Percentiles rank a stretch among this genome's conserved stretches.
Conservation (phyloP, 2,329 filamentous ascomycete species). For the Apiospora marii region DNA sequence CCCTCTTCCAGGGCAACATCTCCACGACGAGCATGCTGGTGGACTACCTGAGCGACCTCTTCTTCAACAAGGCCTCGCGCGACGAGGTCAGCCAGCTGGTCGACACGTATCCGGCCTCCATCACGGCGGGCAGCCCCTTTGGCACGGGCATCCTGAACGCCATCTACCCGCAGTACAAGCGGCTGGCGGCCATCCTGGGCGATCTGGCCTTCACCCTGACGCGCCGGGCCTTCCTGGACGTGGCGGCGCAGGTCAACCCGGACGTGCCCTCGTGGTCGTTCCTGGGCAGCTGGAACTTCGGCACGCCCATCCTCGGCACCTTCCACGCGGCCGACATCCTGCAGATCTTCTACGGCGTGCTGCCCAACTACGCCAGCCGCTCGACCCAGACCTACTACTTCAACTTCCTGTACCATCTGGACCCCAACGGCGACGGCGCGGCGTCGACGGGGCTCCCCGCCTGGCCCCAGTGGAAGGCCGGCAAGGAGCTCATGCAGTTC, state of each 20-base stretch:
- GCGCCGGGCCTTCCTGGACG: slow-evolving; percentile 68
- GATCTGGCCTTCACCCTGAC: slow-evolving; percentile 79
- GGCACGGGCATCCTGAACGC: slow-evolving; percentile 73
- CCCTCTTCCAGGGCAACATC: slow-evolving; percentile 73
- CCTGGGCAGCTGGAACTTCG: slow-evolving; percentile 74
- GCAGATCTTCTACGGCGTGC: slow-evolving; percentile 71
- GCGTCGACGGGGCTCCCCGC: slow-evolving; percentile 37
- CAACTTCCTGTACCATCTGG: slow-evolving; percentile 73
- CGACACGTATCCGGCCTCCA: slow-evolving; percentile 65
- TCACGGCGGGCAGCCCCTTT: slow-evolving; percentile 73
- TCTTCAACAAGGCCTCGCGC: slow-evolving; percentile 65
- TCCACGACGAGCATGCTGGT: slow-evolving; percentile 66
- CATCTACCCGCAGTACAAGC: slow-evolving; percentile 79
- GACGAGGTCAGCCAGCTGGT: slow-evolving; percentile 64
- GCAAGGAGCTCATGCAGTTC: slow-evolving; percentile 60
- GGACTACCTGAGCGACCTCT: slow-evolving; percentile 66
- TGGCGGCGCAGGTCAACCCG: slow-evolving; percentile 55
- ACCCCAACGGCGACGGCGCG: slow-evolving; percentile 65
- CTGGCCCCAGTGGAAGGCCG: slow-evolving; percentile 55
- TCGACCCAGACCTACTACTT: slow-evolving; percentile 75
- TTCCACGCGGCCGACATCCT: slow-evolving; percentile 77
- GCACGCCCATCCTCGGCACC: slow-evolving; percentile 76
- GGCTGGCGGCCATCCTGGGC: slow-evolving; percentile 76
- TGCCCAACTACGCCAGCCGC: slow-evolving; percentile 66
- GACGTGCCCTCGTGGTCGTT: slow-evolving; percentile 76